Percentiles rank a stretch among this genome's conserved stretches.
Evolutionary conservation across 176 grass and related monocot species (phyloP).

Genomic region (Bonia amplexicaulis): DNA sequence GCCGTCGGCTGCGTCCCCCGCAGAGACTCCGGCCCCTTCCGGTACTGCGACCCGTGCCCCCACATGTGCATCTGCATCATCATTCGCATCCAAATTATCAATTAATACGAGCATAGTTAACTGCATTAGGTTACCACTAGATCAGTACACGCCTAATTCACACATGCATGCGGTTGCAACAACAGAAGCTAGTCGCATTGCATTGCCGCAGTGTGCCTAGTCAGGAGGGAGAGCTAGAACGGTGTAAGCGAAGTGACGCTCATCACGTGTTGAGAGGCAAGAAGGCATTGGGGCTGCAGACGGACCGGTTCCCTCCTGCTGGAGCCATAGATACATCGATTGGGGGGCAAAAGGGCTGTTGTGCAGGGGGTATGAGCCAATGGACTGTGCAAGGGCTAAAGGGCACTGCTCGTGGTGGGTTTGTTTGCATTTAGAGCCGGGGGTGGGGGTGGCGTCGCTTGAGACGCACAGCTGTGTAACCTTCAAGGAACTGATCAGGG

Average conservation of each 20-base stretch:
- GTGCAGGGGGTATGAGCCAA: neutral
- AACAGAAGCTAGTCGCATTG: neutral
- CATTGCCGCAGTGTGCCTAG: constrained; percentile 12
- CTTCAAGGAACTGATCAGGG: constrained; percentile 43
- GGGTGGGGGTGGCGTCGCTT: too few relatives aligned
- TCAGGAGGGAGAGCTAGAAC: constrained; percentile 8
- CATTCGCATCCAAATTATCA: neutral
- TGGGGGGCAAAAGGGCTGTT: constrained; percentile 38
- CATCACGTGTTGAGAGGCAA: constrained; percentile 32
- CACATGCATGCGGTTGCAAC: neutral
- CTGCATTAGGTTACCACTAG: neutral
- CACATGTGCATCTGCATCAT: constrained; percentile 81
- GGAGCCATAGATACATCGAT: constrained; percentile 11
- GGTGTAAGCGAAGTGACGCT: constrained; percentile 30
- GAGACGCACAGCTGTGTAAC: constrained; percentile 44
- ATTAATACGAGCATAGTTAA: neutral
- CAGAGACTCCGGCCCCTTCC: constrained; percentile 75
- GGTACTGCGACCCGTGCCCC: constrained; percentile 84
- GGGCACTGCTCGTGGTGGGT: constrained; percentile 51
- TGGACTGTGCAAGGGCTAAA: constrained; percentile 12
- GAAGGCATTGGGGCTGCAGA: constrained; percentile 23
- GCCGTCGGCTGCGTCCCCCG: constrained; percentile 76
- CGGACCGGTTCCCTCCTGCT: constrained; percentile 1
- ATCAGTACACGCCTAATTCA: neutral
- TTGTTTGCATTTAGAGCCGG: neutral